Base-by-base conservation (phyloP, 352 stramenopile species). In the Saprolegnia diclina region DNA sequence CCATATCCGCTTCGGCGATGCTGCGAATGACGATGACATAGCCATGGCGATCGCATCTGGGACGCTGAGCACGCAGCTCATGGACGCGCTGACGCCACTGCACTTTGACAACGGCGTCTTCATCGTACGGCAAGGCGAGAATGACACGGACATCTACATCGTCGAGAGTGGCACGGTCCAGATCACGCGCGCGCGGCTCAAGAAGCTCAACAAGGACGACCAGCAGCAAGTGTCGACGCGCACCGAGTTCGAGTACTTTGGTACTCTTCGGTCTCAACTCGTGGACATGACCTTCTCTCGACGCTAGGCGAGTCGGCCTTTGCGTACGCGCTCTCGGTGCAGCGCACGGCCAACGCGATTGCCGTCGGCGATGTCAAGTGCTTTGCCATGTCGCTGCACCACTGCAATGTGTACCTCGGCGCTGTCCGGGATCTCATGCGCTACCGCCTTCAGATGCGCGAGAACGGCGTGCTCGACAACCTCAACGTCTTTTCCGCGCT, bases 141-240 rank as follows among this genome's bases (percentile, higher is more conserved):
- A 59, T 1, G 82, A 86, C 22, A 73, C 74, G n/a, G 81, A 85
- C 21, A 35, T 91, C 6, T 82, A 78, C 68, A 88, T 93, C 65
- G 83, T 93, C 48, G 82, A 91, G 44, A 77, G 86, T 65, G 85
- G 85, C 10, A 80, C 80, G 37, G 81, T 93, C 40, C 72, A 85
- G 44, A 82, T 91, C 67, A 89, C 82, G 19, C 83, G 56, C 79
- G 79, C 11, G 68, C 71, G 32, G 50, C 44, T 5, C 18, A 59
- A 22, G 13, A 19, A 24, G n/a, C 35, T 22, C 32, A 56, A 45
- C 37, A 40, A 22, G 14, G 22, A 22, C 56, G 0, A 69, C 72
- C 78, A 90, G 67, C 77, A 84, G 24, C 79, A 89, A 50, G 70
- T 89, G 22, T 75, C 83, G 57, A 76, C 74, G 26, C 73, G 80